Conservation (phyloP, 2,329 filamentous ascomycete species). For the Calonectria henricotiae region DNA sequence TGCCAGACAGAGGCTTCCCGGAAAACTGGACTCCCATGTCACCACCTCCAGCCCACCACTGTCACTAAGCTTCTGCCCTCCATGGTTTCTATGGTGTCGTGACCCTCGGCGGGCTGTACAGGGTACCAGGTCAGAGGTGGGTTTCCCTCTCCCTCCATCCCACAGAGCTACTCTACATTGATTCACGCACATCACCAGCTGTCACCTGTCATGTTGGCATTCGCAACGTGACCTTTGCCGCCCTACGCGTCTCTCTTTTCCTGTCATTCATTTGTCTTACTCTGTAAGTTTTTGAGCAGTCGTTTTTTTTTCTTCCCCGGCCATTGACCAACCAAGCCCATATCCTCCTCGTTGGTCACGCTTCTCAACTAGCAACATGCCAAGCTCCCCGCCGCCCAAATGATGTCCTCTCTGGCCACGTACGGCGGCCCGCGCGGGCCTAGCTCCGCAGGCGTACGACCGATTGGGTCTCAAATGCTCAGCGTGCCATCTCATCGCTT, state of each 20-base stretch:
- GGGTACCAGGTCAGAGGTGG: constrained; percentile 19
- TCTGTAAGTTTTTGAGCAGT: neutral
- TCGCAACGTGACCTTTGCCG: constrained; percentile 19
- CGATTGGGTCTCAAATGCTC: constrained; percentile 46
- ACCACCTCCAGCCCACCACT: constrained; percentile 1
- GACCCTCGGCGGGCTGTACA: neutral
- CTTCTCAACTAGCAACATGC: constrained; percentile 34
- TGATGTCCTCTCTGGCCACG: constrained; percentile 29
- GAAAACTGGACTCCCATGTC: constrained; percentile 15
- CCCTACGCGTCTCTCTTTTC: neutral
- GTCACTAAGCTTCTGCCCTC: constrained; percentile 10
- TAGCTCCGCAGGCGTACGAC: constrained; percentile 47
- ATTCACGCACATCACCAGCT: constrained; percentile 23
- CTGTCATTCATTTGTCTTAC: neutral
- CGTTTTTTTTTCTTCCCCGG: neutral
- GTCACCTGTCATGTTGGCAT: constrained; percentile 14
- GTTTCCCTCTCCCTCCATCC: constrained; percentile 32
- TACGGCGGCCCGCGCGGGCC: constrained; percentile 46
- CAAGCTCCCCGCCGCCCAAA: constrained; percentile 37
- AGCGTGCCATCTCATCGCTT: constrained; percentile 36
- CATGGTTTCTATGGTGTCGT: neutral
- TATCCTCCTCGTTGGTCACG: constrained; percentile 6
- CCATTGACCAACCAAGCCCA: constrained; percentile 21
- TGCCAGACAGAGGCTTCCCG: constrained; percentile 1
- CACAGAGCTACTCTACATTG: constrained; percentile 6